Base-by-base conservation (phyloP, 2,329 filamentous ascomycete genomes). In the Atkinsonella hypoxylon region DNA sequence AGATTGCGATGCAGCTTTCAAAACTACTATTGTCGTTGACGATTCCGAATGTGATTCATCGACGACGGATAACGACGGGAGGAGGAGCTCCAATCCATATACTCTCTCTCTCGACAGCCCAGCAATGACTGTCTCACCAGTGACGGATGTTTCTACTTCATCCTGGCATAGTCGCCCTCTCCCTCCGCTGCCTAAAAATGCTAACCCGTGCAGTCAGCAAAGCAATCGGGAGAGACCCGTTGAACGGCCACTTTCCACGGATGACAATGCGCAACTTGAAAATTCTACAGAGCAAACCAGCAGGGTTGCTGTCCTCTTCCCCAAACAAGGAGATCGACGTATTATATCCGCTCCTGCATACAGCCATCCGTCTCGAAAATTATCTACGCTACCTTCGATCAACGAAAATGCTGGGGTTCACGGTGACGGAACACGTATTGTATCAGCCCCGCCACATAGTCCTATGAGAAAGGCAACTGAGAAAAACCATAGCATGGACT, bases 1-100 rank as follows among this genome's bases (percentile, higher is more conserved):
- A 65, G 87, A 93, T 52, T 94, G 90, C 61, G 90, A 97, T 61
- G 87, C 93, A 60, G 90, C 90, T 1, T 96, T 97, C 70, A 90
- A 88, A 61, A 82, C 85, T 58, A 76, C 74, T 10, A 57, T 79
- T 11, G 66, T 77, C 13, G 62, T 66, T 17, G 67, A 69, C 15
- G 64, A 67, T 12, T 68, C 68, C 0, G 60, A 63, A 30, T 49
- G 46, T 17, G 64, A 60, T 15, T 63, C 61, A 32, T 66, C 64
- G 4, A 56, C 66, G 40, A 61, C 63, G 3, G 65, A 70, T 26
- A 53, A 49, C 9, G 61, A 67, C 15, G 58, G 57, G 42, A 61
- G 56, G 39, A 62, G 65, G 30, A 64, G 68, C 51, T 63, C 66
- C 2, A 72, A 67, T 4, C 70, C 71, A 0, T 69, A 74, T 52